Evolutionary conservation across 176 grass and related monocot species (phyloP).

Genomic region (Aegilops tauschii): DNA sequence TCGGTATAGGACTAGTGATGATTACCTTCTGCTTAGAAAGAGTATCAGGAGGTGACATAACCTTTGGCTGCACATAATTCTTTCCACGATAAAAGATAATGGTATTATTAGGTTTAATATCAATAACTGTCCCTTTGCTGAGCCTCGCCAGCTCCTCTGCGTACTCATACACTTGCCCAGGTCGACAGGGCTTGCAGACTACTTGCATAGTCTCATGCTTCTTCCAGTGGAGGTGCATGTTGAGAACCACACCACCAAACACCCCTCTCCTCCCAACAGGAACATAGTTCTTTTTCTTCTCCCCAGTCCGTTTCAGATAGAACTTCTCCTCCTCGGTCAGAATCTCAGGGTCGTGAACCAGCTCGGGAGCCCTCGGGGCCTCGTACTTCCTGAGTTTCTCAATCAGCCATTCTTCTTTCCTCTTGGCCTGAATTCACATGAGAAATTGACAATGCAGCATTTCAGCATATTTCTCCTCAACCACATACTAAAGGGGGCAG

Average conservation of each 20-base stretch:
- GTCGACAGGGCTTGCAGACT: conserved; percentile 61
- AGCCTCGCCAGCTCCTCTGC: conserved; percentile 57
- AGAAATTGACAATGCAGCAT: background rate
- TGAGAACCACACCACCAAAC: conserved; percentile 81
- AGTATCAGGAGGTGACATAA: conserved; percentile 70
- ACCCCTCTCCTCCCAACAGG: conserved; percentile 74
- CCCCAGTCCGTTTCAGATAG: conserved; percentile 60
- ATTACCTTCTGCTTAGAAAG: conserved; percentile 81
- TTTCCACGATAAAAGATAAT: conserved; percentile 81
- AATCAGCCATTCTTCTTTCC: conserved; percentile 84
- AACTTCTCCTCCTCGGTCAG: conserved; percentile 72
- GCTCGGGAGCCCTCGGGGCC: conserved; percentile 22
- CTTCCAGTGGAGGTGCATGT: conserved; percentile 91
- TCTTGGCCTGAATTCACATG: conserved; percentile 53
- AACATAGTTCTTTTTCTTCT: conserved; percentile 77
- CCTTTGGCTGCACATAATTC: conserved; percentile 71
- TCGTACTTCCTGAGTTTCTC: conserved; percentile 86
- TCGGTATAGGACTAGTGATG: background rate
- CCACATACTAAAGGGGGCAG: background rate
- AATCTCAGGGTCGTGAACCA: conserved; percentile 66
- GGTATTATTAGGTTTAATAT: conserved; percentile 63
- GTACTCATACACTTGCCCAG: conserved; percentile 66
- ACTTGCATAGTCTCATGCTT: conserved; percentile 78
- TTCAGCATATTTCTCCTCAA: conserved; percentile 9
- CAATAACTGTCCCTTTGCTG: conserved; percentile 59